Percentiles rank a stretch among this genome's conserved stretches.
Conservation (phyloP, 2,329 filamentous ascomycete species). For the Calonectria pteridis region DNA sequence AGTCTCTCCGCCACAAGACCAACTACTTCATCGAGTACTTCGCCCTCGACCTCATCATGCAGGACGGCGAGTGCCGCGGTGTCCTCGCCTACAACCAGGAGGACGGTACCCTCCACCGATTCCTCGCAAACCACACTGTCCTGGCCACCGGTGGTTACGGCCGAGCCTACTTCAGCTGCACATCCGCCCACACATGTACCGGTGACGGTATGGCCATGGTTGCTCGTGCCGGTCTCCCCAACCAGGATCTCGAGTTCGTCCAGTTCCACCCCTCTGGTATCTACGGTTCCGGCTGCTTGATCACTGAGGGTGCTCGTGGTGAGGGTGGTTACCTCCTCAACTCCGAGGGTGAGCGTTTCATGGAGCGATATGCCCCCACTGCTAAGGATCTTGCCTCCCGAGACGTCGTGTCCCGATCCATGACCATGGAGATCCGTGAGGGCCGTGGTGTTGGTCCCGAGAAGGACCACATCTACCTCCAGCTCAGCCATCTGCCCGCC, state of each 20-base stretch:
- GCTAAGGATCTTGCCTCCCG: slow-evolving; percentile 97
- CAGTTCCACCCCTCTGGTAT: slow-evolving; percentile 99
- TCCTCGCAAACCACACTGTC: slow-evolving; percentile 96
- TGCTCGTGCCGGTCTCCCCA: slow-evolving; percentile 94
- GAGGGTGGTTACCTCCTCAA: slow-evolving; percentile 98
- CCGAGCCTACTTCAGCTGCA: slow-evolving; percentile 98
- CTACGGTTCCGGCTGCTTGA: slow-evolving; percentile 97
- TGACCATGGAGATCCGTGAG: slow-evolving; percentile 98
- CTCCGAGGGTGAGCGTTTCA: slow-evolving; percentile 98
- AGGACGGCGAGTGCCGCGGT: slow-evolving; percentile 96
- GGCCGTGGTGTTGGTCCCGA: slow-evolving; percentile 96
- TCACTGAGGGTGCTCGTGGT: slow-evolving; percentile 97
- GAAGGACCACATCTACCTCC: slow-evolving; percentile 98
- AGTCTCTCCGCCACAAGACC: slow-evolving; percentile 96
- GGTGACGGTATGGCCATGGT: slow-evolving; percentile 99
- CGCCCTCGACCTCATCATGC: slow-evolving; percentile 96
- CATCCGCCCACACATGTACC: slow-evolving; percentile 97
- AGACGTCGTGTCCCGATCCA: slow-evolving; percentile 96
- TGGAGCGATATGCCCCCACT: slow-evolving; percentile 98
- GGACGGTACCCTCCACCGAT: slow-evolving; percentile 96
- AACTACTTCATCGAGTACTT: slow-evolving; percentile 99
- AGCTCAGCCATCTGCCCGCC: slow-evolving; percentile 93
- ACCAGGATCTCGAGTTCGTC: slow-evolving; percentile 99
- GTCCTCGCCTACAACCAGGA: slow-evolving; percentile 99
- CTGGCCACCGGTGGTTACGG: slow-evolving; percentile 97